Conservation (phyloP, 2,329 filamentous ascomycete species). For the Waltergamsia citrina region DNA sequence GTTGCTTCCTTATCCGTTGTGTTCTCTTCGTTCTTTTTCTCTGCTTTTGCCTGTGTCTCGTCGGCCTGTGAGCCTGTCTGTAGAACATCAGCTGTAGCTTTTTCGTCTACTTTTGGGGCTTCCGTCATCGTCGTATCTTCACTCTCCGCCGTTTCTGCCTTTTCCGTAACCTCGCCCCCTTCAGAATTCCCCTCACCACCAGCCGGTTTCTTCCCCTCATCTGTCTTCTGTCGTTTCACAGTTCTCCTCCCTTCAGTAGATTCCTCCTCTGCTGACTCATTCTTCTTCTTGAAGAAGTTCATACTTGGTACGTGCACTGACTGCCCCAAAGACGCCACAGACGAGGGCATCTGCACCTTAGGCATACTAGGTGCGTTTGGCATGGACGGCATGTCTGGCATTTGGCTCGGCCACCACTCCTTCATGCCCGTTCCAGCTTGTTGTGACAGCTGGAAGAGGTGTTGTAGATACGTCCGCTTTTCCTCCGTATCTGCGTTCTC, state of each 20-base stretch:
- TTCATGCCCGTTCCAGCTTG: conserved; percentile 35
- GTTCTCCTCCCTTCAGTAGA: background rate
- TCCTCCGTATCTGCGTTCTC: conserved; percentile 21
- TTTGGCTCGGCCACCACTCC: conserved; percentile 34
- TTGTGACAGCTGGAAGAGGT: conserved; percentile 39
- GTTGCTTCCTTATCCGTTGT: too few relatives aligned
- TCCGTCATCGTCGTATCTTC: too few relatives aligned
- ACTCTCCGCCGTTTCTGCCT: too few relatives aligned
- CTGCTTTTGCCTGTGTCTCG: too few relatives aligned
- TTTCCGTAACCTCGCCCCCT: too few relatives aligned
- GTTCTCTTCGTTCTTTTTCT: too few relatives aligned
- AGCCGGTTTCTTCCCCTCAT: too few relatives aligned
- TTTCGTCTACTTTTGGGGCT: too few relatives aligned
- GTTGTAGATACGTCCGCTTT: conserved; percentile 34
- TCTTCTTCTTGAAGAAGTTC: conserved; percentile 18
- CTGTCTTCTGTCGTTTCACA: too few relatives aligned
- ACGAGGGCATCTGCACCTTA: conserved; percentile 15
- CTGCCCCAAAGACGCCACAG: background rate
- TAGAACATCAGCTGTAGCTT: too few relatives aligned
- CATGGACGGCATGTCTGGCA: conserved; percentile 23
- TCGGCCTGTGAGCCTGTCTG: too few relatives aligned
- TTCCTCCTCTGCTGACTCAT: conserved; percentile 3
- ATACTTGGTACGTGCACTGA: conserved; percentile 13
- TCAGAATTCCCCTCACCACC: too few relatives aligned
- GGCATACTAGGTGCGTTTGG: conserved; percentile 23